A percentile compares a stretch with the other conserved stretches of the same genome.
phyloP scores from a whole-genome alignment of 2,329 filamentous ascomycete genomes.

The Knoxdaviesia capensis region DNA sequence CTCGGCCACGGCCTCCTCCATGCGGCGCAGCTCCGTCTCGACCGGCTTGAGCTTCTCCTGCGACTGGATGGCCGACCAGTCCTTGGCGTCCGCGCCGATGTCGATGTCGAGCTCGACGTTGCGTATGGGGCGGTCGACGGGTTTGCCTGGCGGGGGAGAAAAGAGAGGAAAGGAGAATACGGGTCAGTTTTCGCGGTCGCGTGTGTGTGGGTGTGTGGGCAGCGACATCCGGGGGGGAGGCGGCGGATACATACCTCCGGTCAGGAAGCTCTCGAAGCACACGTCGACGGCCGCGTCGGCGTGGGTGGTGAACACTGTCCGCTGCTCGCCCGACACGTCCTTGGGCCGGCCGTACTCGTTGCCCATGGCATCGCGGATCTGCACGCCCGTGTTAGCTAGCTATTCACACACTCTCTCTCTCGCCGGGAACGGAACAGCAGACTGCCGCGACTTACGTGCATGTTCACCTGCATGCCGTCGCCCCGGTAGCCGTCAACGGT shows the following conservation, averaged over 20 bases:
- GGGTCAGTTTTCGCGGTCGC: neutral
- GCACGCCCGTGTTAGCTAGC: slow-evolving; percentile 6
- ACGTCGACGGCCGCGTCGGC: slow-evolving; percentile 87
- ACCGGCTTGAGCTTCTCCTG: slow-evolving; percentile 95
- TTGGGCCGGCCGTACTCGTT: slow-evolving; percentile 90
- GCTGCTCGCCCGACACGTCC: slow-evolving; percentile 78
- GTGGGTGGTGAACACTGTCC: slow-evolving; percentile 85
- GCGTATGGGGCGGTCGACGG: slow-evolving; percentile 33
- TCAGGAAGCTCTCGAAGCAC: slow-evolving; percentile 77
- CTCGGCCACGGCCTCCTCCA: slow-evolving; percentile 79
- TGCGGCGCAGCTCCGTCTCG: slow-evolving; percentile 79
- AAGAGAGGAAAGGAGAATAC: too few species aligned
- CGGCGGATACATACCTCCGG: slow-evolving; percentile 28
- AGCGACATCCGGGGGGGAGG: neutral
- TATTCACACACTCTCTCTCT: neutral
- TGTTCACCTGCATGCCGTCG: slow-evolving; percentile 84
- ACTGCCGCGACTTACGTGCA: slow-evolving; percentile 45
- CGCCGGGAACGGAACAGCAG: neutral
- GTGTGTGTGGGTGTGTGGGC: neutral
- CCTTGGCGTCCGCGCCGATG: slow-evolving; percentile 90
- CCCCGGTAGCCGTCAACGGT: slow-evolving; percentile 70
- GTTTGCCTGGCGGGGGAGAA: slow-evolving; percentile 3
- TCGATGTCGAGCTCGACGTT: slow-evolving; percentile 85
- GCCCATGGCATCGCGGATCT: slow-evolving; percentile 90
- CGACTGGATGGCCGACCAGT: slow-evolving; percentile 92